Conservation (phyloP, 176 grass and related monocot species). For the Oryza brachyantha region DNA sequence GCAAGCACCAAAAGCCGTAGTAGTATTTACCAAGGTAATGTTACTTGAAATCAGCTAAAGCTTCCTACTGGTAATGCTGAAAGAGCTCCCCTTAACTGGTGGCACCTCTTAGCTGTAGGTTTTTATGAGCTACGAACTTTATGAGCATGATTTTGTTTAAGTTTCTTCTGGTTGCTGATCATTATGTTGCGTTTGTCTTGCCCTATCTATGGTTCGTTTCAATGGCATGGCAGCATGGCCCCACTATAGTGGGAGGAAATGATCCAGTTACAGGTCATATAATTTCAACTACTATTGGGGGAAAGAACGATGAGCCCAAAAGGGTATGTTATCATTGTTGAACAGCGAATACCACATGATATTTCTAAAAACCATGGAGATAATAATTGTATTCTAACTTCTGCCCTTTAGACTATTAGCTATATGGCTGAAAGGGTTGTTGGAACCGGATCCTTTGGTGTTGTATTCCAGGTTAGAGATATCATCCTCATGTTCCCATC, state of each 20-base stretch:
- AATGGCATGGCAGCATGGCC: slow-evolving; percentile 34
- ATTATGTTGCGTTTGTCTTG: slow-evolving; percentile 1
- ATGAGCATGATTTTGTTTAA: neutral
- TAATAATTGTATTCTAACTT: slow-evolving; percentile 9
- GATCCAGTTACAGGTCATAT: slow-evolving; percentile 68
- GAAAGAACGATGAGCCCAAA: slow-evolving; percentile 69
- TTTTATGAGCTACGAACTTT: neutral
- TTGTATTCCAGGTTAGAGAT: slow-evolving; percentile 68
- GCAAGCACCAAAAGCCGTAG: neutral
- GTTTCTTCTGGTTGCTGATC: neutral
- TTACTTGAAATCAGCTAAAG: neutral
- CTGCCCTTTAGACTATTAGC: slow-evolving; percentile 57
- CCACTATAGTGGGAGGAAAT: slow-evolving; percentile 41
- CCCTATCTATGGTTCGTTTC: neutral
- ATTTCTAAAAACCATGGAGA: neutral
- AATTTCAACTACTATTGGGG: slow-evolving; percentile 73
- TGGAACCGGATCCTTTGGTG: slow-evolving; percentile 75
- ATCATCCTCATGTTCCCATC: neutral
- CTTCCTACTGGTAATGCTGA: neutral
- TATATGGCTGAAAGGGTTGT: slow-evolving; percentile 78
- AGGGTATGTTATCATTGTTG: slow-evolving; percentile 35
- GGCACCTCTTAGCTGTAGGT: neutral
- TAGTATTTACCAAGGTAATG: neutral
- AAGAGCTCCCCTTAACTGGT: neutral
- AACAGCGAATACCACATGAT: neutral